A percentile compares a stretch with the other conserved stretches of the same genome.
Evolutionary conservation across 805 yeast species (phyloP).

Genomic region (Candida nanaspora): DNA sequence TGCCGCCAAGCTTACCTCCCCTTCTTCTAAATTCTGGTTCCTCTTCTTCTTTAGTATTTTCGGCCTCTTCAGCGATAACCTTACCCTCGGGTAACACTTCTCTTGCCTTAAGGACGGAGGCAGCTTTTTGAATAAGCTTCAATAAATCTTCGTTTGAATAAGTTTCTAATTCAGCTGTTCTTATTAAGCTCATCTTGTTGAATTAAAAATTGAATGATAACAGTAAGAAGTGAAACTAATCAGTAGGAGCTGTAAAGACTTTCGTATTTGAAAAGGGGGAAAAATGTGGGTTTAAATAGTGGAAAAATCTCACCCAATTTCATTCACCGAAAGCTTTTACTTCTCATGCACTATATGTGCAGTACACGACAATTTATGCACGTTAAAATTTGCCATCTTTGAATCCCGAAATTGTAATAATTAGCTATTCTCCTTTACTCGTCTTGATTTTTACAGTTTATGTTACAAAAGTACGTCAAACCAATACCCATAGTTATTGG

Average conservation of each 20-base stretch:
- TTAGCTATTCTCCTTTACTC: not conserved
- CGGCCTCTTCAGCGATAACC: not conserved
- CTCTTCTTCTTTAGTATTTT: not conserved
- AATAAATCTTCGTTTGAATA: constrained; percentile 3
- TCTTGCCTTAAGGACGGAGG: constrained; percentile 1
- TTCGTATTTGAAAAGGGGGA: too few relatives aligned
- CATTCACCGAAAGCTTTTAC: not conserved
- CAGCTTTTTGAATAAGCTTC: constrained; percentile 1
- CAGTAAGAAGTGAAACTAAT: too few relatives aligned
- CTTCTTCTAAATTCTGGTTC: not conserved
- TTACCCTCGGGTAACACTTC: not conserved
- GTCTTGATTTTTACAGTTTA: too few relatives aligned
- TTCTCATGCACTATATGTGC: too few relatives aligned
- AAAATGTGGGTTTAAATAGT: too few relatives aligned
- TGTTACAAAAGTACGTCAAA: too few relatives aligned
- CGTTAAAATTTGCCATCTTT: not conserved
- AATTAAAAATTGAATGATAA: too few relatives aligned
- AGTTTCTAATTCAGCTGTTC: not conserved
- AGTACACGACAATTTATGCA: too few relatives aligned
- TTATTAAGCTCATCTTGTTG: not conserved
- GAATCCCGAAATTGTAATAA: not conserved
- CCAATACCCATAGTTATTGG: too few relatives aligned
- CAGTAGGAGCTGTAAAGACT: too few relatives aligned
- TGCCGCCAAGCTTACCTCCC: not conserved
- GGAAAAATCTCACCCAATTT: not conserved